Conservation (phyloP, 108 stramenopile species). For the Stephanodiscus triporus region DNA sequence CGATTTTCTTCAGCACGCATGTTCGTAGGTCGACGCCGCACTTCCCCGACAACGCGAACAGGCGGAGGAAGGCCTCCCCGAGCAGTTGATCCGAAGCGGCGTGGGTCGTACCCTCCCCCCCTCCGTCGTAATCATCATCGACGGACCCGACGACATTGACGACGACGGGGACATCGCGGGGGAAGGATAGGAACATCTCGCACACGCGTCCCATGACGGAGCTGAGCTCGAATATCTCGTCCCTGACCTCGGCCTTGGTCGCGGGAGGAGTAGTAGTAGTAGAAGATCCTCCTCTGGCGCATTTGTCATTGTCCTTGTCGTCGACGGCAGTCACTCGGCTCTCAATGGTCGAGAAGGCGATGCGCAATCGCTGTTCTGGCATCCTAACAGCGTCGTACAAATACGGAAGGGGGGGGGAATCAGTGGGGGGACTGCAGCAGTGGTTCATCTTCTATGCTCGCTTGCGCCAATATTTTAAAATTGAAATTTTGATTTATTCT, state of each 20-base stretch:
- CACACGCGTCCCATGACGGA: slow-evolving; percentile 16
- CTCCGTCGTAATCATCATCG: not conserved
- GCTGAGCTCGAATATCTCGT: slow-evolving; percentile 26
- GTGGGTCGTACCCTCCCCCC: not conserved
- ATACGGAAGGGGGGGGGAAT: no score
- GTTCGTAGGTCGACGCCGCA: slow-evolving; percentile 43
- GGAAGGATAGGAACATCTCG: slow-evolving; percentile 13
- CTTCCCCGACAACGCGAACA: slow-evolving; percentile 16
- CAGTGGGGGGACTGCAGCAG: no score
- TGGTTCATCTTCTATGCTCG: no score
- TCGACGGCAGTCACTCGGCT: not conserved
- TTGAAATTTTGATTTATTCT: no score
- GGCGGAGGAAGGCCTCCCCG: slow-evolving; percentile 32
- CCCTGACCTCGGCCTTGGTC: slow-evolving; percentile 20
- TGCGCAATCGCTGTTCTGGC: no score
- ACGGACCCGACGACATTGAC: not conserved
- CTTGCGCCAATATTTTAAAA: no score
- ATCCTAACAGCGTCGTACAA: no score
- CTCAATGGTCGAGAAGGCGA: slow-evolving; percentile 7
- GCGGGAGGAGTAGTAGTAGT: not conserved
- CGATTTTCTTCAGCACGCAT: slow-evolving; percentile 72
- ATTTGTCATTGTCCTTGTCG: not conserved
- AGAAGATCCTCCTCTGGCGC: not conserved
- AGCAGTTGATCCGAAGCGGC: not conserved
- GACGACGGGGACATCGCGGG: not conserved